A percentile compares a stretch with the other conserved stretches of the same genome.
Conservation (phyloP, 306 rosid species). For the Biancaea sappan region DNA sequence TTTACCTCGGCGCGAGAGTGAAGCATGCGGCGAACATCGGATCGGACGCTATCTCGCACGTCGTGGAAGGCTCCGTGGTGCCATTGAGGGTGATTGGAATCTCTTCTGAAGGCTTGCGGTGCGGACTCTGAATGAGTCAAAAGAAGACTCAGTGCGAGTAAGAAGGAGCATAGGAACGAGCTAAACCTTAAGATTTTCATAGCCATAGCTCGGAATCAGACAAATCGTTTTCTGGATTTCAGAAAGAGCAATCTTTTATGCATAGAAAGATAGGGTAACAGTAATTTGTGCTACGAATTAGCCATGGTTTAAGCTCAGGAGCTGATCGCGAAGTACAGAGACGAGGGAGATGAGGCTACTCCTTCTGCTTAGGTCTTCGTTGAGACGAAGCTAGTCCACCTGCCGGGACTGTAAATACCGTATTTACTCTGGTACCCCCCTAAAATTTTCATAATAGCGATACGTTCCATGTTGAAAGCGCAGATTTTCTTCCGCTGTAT, state of each 20-base stretch:
- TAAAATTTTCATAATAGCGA: not conserved
- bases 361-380: conserved; percentile 21
- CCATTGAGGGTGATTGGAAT: conserved; percentile 83
- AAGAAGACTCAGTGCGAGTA: conserved; percentile 49
- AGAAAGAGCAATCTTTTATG: not conserved
- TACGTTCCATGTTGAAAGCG: not conserved
- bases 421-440: conserved; percentile 14
- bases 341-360: not conserved
- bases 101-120: conserved; percentile 77
- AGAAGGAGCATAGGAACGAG: conserved; percentile 14
- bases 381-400: not conserved
- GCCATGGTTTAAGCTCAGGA: conserved; percentile 4
- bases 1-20: conserved; percentile 95
- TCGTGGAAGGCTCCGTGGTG: conserved; percentile 97
- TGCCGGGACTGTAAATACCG: conserved; percentile 7
- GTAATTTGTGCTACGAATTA: not conserved
- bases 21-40: conserved; percentile 92
- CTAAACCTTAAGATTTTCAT: conserved; percentile 21
- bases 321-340: not conserved
- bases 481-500: no score
- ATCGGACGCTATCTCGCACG: conserved; percentile 73
- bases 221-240: not conserved
- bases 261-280: not conserved
- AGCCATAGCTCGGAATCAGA: conserved; percentile 38
- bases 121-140: conserved; percentile 65